Conservation (phyloP, 371 early-diverging fungal genomes). For the Mucor piriformis region DNA sequence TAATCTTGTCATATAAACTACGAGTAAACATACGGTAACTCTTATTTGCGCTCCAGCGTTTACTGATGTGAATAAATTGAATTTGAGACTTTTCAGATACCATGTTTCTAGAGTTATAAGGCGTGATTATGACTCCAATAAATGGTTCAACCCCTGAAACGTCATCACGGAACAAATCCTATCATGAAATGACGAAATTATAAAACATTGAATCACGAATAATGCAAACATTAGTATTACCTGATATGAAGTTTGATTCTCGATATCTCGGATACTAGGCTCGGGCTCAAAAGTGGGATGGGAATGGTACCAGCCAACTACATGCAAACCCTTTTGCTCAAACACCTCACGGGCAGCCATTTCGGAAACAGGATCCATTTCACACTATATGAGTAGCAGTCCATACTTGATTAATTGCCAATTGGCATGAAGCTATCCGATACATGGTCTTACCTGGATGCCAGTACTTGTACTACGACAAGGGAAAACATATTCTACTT, state of each 20-base stretch:
- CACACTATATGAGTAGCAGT: constrained; percentile 66
- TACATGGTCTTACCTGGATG: constrained; percentile 53
- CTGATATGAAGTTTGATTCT: constrained; percentile 83
- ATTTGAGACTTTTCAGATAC: constrained; percentile 51
- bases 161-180: constrained; percentile 56
- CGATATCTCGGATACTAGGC: constrained; percentile 61
- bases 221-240: constrained; percentile 10
- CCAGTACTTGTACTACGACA: constrained; percentile 72
- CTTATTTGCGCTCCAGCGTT: constrained; percentile 38
- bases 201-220: background rate
- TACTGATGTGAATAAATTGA: constrained; percentile 53
- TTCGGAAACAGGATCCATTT: constrained; percentile 83
- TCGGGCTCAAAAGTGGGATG: constrained; percentile 48
- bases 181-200: constrained; percentile 27
- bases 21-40: constrained; percentile 50
- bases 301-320: constrained; percentile 78
- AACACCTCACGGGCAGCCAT: constrained; percentile 75
- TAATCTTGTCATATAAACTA: no score
- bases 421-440: background rate
- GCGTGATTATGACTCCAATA: constrained; percentile 78
- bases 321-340: constrained; percentile 64
- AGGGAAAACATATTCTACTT: constrained; percentile 60
- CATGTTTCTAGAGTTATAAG: constrained; percentile 54
- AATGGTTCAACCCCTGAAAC: constrained; percentile 74
- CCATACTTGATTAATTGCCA: no score